Evolutionary conservation across 2,329 filamentous ascomycete genomes (phyloP).

Genomic region (Fusarium sp.): DNA sequence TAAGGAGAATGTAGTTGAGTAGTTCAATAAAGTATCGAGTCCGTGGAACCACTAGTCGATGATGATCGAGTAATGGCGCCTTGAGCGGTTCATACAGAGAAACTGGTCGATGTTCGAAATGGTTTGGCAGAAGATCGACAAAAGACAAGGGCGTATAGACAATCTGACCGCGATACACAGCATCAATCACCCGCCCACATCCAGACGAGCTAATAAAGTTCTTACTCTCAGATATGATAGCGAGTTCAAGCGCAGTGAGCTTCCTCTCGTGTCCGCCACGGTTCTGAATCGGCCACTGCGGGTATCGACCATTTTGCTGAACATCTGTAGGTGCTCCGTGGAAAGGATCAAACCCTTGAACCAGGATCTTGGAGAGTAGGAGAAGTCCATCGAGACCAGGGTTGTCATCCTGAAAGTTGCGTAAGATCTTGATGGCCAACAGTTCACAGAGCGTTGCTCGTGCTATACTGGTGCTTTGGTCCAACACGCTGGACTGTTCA

Average conservation of each 20-base stretch:
- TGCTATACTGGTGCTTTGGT: slow-evolving; percentile 76
- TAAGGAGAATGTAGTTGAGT: slow-evolving; percentile 70
- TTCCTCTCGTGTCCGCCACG: slow-evolving; percentile 62
- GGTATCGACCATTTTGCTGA: slow-evolving; percentile 58
- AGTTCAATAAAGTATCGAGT: slow-evolving; percentile 74
- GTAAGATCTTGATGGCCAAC: slow-evolving; percentile 72
- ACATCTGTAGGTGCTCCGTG: slow-evolving; percentile 73
- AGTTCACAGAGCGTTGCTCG: slow-evolving; percentile 76
- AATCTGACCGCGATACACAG: slow-evolving; percentile 74
- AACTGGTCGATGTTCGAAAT: slow-evolving; percentile 77
- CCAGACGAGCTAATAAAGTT: slow-evolving; percentile 72
- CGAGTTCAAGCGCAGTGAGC: slow-evolving; percentile 77
- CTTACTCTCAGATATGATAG: slow-evolving; percentile 78
- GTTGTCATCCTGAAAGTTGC: slow-evolving; percentile 75
- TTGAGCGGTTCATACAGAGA: slow-evolving; percentile 75
- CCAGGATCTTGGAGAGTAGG: slow-evolving; percentile 73
- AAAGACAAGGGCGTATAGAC: slow-evolving; percentile 77
- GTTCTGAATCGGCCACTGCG: slow-evolving; percentile 56
- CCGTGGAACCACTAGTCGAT: slow-evolving; percentile 76
- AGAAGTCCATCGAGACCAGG: slow-evolving; percentile 71
- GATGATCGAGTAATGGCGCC: slow-evolving; percentile 75
- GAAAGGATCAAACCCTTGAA: slow-evolving; percentile 77
- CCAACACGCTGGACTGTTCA: slow-evolving; percentile 72
- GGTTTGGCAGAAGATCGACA: slow-evolving; percentile 77
- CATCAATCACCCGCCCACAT: slow-evolving; percentile 76